phyloP scores from a whole-genome alignment of 768 basidiomycete species.

The Gymnopilus junonius region DNA sequence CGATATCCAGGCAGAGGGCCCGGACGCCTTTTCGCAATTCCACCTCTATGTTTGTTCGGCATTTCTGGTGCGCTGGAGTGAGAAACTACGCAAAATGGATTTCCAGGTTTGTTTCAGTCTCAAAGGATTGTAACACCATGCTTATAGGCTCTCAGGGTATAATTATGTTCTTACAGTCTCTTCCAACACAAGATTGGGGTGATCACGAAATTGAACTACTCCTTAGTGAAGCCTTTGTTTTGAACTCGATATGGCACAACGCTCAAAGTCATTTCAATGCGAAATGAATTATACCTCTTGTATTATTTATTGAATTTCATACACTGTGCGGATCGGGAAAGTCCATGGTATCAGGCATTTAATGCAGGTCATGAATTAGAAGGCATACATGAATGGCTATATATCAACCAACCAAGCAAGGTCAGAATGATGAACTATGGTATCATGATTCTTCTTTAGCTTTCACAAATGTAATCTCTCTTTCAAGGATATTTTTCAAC shows the following conservation, averaged over 20 bases:
- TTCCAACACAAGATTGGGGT: constrained; percentile 92
- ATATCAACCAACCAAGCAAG: background rate
- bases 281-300: constrained; percentile 38
- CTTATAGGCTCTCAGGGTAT: constrained; percentile 67
- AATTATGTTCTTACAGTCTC: constrained; percentile 96
- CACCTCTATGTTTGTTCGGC: constrained; percentile 98
- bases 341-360: background rate
- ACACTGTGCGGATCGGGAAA: constrained; percentile 4
- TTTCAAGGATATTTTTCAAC: constrained; percentile 62
- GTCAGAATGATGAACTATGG: background rate
- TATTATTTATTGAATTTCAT: constrained; percentile 17
- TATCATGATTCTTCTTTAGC: constrained; percentile 30
- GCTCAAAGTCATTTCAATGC: constrained; percentile 85
- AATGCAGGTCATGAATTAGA: background rate
- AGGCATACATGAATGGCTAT: background rate
- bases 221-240: constrained; percentile 93
- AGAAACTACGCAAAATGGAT: constrained; percentile 93
- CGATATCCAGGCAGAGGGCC: constrained; percentile 83
- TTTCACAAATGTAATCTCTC: constrained; percentile 59
- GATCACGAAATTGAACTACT: constrained; percentile 96
- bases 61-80: constrained; percentile 95
- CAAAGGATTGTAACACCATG: background rate
- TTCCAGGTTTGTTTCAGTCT: constrained; percentile 74
- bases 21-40: constrained; percentile 98
- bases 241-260: constrained; percentile 92